Conservation (phyloP, 78 protist genomes). For the Acrasis kona region DNA sequence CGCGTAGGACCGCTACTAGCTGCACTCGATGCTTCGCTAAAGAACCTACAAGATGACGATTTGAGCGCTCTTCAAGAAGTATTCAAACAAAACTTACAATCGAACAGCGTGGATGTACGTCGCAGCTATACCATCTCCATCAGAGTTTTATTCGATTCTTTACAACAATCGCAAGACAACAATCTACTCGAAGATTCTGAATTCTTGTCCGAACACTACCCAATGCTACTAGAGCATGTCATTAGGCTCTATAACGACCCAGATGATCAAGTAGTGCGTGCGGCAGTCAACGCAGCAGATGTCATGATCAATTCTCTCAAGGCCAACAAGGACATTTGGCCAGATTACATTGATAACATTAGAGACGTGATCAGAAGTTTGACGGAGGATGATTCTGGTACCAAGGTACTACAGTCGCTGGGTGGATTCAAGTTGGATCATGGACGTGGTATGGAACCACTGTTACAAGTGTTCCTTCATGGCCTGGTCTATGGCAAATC, state of each 20-base stretch:
- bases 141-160: no score
- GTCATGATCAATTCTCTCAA: neutral
- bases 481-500: conserved; percentile 59
- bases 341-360: neutral
- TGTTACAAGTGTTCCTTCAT: conserved; percentile 51
- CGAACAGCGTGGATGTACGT: no score
- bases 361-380: neutral
- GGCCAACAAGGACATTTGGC: neutral
- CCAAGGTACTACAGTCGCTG: neutral
- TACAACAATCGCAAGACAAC: no score
- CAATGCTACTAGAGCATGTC: neutral
- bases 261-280: neutral
- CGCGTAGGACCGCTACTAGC: no score
- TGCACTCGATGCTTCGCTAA: no score
- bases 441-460: conserved; percentile 53
- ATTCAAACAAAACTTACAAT: no score
- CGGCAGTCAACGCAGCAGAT: neutral
- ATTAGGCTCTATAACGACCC: neutral
- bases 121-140: no score
- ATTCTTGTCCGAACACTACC: neutral
- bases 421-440: neutral
- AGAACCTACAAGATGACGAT: no score
- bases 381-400: neutral
- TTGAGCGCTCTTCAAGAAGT: no score
- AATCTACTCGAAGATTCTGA: no score